A percentile compares a stretch with the other conserved stretches of the same genome.
Conservation (phyloP, 1,139 yeast species). For the Trichomonascaceae sp. region DNA sequence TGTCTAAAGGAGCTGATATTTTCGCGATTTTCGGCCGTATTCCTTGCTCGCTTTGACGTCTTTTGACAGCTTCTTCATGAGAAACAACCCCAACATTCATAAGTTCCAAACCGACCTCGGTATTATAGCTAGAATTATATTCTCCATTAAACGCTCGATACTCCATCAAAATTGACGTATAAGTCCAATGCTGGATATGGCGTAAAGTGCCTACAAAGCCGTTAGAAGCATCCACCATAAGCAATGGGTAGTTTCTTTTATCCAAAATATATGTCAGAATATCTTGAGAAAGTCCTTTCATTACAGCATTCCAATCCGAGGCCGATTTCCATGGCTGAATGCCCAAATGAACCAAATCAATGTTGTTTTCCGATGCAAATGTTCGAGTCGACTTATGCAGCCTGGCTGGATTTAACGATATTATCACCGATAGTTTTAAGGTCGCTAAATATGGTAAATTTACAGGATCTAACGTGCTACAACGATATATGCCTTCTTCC, state of each 20-base stretch:
- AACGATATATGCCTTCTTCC: constrained; percentile 53
- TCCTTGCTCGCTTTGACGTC: constrained; percentile 17
- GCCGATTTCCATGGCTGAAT: constrained; percentile 35
- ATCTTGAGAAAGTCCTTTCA: constrained; percentile 32
- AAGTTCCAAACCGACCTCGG: constrained; percentile 77
- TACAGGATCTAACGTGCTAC: constrained; percentile 47
- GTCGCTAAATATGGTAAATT: constrained; percentile 75
- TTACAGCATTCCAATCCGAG: constrained; percentile 30
- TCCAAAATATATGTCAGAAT: constrained; percentile 48
- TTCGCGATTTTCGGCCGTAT: background rate
- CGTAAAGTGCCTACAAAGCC: constrained; percentile 76
- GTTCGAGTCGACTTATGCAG: constrained; percentile 48
- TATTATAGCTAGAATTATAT: constrained; percentile 60
- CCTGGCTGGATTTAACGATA: constrained; percentile 53
- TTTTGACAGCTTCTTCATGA: constrained; percentile 19
- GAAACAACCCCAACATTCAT: constrained; percentile 35
- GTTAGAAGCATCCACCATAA: constrained; percentile 74
- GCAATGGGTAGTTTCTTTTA: constrained; percentile 56
- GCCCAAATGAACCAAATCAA: constrained; percentile 33
- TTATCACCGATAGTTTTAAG: constrained; percentile 63
- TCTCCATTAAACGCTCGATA: constrained; percentile 72
- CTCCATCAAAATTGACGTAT: constrained; percentile 76
- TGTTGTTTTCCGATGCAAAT: constrained; percentile 36
- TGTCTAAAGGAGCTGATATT: background rate
- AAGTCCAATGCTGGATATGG: constrained; percentile 82